These are phyloP conservation scores for Withania somnifera DNA, from an alignment of 305 asterid genomes.

Conservation along the genomic window DNA sequence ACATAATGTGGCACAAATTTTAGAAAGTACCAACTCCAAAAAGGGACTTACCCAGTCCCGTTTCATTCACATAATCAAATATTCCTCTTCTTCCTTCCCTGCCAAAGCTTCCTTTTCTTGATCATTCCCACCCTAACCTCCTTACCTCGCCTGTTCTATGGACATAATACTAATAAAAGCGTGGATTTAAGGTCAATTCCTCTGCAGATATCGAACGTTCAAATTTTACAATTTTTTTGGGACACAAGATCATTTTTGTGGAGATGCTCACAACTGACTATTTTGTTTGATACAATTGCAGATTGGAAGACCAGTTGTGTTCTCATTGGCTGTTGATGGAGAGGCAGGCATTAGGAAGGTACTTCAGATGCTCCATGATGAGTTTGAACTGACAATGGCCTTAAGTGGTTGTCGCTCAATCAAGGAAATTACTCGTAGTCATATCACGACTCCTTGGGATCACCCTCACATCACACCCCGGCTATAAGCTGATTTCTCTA, in stretches of 20 bases:
- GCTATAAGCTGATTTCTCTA: slow-evolving; percentile 18
- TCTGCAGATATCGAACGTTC: neutral
- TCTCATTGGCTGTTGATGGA: slow-evolving; percentile 62
- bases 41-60: neutral
- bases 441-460: slow-evolving; percentile 45
- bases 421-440: slow-evolving; percentile 59
- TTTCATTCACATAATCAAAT: neutral
- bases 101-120: neutral
- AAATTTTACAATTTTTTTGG: neutral
- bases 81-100: neutral
- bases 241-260: neutral
- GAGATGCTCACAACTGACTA: neutral
- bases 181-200: neutral
- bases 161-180: neutral
- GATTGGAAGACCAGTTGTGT: slow-evolving; percentile 74
- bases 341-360: slow-evolving; percentile 71
- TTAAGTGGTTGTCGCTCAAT: slow-evolving; percentile 67
- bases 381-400: slow-evolving; percentile 81
- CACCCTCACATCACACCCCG: slow-evolving; percentile 32
- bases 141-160: neutral
- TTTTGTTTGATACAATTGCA: slow-evolving; percentile 1
- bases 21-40: neutral
- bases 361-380: slow-evolving; percentile 60
- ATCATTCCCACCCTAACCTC: neutral
- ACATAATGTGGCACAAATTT: neutral